Evolutionary conservation across 139 green algal genomes (phyloP), one percentile per base, ranked within the genome.

Genomic region (Microglena sp.): DNA sequence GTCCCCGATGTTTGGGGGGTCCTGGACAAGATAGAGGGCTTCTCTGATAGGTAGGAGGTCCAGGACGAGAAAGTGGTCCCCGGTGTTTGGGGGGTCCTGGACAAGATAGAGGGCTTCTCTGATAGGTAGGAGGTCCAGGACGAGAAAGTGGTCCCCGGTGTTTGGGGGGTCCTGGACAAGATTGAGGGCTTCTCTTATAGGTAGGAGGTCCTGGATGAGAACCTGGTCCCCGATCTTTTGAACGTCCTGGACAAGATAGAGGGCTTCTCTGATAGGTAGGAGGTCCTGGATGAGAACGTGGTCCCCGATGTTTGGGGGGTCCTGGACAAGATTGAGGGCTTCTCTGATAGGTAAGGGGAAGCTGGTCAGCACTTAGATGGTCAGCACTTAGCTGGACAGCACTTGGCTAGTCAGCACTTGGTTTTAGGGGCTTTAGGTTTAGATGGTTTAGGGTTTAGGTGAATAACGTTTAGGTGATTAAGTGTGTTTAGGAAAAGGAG

Each of bases 241-340:
- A 82, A 84, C 43, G 93, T 98, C 40, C 87, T 98, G 40, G 93
- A 97, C 69, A 93, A 96, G 75, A 98, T 98, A 82, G 95, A 97
- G 80, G 75, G 32, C 11, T 98, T 98, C 73, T 80, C 71, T 1
- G 84, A 95, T 33, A 86, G 84, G 60, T 26, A n/a, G n/a, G n/a
- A n/a, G n/a, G n/a, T n/a, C n/a, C n/a, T n/a, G n/a, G n/a, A n/a
- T n/a, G n/a, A n/a, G 32, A 86, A 98, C 70, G 87, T 96, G 27
- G 92, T 97, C 21, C 85, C 86, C 15, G 86, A 95, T 15, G 91
- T 97, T 45, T 92, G 85, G 82, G 82, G 83, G 45, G 93, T 98
- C 40, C 87, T 98, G 40, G 93, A 97, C 69, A 93, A 96, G 75
- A 98, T 98, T 83, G 95, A 97, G 80, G 75, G 32, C 11, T 98